Conservation (phyloP, 257 asterid species). For the Capsicum rhomboideum region DNA sequence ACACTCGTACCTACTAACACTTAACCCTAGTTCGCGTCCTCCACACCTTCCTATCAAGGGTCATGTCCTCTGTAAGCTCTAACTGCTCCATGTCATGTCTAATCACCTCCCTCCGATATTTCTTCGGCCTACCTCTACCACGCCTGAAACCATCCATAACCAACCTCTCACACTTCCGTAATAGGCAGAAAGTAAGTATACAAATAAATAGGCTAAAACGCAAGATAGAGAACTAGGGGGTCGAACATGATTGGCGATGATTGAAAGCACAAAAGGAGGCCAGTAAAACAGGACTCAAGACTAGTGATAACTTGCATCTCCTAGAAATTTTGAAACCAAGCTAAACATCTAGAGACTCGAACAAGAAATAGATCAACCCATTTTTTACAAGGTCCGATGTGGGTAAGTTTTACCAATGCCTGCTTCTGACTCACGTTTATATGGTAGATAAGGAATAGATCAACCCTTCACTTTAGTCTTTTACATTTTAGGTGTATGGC, state of each 20-base stretch:
- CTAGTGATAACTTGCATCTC: background rate
- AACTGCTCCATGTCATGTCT: too few species aligned
- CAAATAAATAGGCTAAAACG: background rate
- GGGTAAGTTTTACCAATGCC: background rate
- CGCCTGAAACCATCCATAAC: too few species aligned
- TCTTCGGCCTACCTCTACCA: too few species aligned
- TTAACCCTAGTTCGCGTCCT: too few species aligned
- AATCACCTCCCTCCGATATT: too few species aligned
- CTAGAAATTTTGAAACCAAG: background rate
- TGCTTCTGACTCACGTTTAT: background rate
- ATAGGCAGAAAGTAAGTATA: constrained; percentile 11
- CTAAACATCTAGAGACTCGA: background rate
- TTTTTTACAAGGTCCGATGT: background rate
- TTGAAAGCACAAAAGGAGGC: background rate
- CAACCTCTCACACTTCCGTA: too few species aligned
- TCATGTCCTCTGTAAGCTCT: too few species aligned
- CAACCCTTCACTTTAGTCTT: background rate
- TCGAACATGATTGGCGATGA: background rate
- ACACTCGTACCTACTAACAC: too few species aligned
- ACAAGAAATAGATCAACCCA: background rate
- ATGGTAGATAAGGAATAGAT: background rate
- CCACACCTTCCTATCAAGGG: too few species aligned
- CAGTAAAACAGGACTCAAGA: background rate
- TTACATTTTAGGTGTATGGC: background rate
- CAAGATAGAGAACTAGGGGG: background rate